Conservation (phyloP, 495 filamentous ascomycete species). For the Pyrenopolyporus hunteri region DNA sequence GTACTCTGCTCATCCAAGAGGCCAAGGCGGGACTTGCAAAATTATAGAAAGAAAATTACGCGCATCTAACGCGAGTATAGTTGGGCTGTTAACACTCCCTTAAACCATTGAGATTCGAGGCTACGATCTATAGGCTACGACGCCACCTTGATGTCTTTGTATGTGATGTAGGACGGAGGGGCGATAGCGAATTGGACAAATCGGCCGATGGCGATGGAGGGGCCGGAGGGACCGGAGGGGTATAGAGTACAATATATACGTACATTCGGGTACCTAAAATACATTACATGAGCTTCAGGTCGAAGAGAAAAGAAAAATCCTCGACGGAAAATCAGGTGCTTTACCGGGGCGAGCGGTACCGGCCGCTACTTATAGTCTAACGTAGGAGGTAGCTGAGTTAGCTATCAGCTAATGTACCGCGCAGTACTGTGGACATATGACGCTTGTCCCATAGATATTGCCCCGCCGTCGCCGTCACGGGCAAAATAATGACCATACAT, state of each 20-base stretch:
- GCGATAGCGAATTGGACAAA: slow-evolving; percentile 10
- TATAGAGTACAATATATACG: not conserved
- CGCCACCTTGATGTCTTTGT: slow-evolving; percentile 13
- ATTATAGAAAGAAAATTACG: too few relatives aligned
- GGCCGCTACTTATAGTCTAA: slow-evolving; percentile 8
- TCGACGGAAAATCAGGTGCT: slow-evolving; percentile 33
- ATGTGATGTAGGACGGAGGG: not conserved
- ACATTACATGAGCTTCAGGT: slow-evolving; percentile 7
- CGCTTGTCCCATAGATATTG: slow-evolving; percentile 24
- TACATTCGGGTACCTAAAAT: not conserved
- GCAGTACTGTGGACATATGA: slow-evolving; percentile 36
- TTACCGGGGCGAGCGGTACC: slow-evolving; percentile 14
- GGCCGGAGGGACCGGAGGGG: slow-evolving; percentile 4
- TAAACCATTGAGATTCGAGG: not conserved
- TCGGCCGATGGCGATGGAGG: slow-evolving; percentile 21
- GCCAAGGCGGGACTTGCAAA: too few relatives aligned
- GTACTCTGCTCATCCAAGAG: too few relatives aligned
- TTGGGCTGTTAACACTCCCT: not conserved
- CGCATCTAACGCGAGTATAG: too few relatives aligned
- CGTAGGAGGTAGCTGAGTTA: not conserved
- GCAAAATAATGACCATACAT: slow-evolving; percentile 12
- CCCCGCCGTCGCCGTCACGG: slow-evolving; percentile 33
- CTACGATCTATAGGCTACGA: not conserved
- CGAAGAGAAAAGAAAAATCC: slow-evolving; percentile 28
- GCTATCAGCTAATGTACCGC: slow-evolving; percentile 25